phyloP scores from a whole-genome alignment of 768 basidiomycete genomes.

The Dacryopinax primogenitus region DNA sequence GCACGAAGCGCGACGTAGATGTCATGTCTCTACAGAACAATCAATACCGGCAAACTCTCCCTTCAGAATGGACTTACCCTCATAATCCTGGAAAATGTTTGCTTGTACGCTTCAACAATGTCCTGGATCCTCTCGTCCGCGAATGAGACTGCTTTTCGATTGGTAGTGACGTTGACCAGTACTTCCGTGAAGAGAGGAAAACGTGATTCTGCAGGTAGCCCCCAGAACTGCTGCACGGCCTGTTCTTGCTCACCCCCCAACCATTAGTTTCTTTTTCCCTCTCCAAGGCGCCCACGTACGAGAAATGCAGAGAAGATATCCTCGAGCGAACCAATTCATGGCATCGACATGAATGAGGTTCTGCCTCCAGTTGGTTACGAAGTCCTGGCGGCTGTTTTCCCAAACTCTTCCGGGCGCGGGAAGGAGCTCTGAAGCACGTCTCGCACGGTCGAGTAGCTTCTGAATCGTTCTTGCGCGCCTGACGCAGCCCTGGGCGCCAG shows the following conservation, averaged over 20 bases:
- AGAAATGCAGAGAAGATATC: background rate
- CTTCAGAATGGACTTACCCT: background rate
- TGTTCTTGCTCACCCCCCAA: background rate
- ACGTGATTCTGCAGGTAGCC: background rate
- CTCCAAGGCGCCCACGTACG: background rate
- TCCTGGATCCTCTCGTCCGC: background rate
- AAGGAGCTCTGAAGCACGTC: background rate
- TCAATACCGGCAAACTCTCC: background rate
- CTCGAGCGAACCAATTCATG: background rate
- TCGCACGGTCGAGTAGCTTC: background rate
- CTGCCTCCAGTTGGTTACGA: background rate
- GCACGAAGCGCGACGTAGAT: background rate
- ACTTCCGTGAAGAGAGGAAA: background rate
- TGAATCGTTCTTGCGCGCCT: background rate
- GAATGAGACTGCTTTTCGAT: background rate
- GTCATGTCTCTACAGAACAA: background rate
- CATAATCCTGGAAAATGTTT: background rate
- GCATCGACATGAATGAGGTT: background rate
- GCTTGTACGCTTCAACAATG: background rate
- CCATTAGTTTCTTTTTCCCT: background rate
- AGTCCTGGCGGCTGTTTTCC: background rate
- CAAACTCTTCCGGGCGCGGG: background rate
- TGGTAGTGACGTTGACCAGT: background rate
- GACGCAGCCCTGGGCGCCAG: background rate
- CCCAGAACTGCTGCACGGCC: background rate